These are phyloP conservation scores for Colletotrichum sojae DNA, from an alignment of 2,329 filamentous ascomycete genomes.

Conservation along the genomic window DNA sequence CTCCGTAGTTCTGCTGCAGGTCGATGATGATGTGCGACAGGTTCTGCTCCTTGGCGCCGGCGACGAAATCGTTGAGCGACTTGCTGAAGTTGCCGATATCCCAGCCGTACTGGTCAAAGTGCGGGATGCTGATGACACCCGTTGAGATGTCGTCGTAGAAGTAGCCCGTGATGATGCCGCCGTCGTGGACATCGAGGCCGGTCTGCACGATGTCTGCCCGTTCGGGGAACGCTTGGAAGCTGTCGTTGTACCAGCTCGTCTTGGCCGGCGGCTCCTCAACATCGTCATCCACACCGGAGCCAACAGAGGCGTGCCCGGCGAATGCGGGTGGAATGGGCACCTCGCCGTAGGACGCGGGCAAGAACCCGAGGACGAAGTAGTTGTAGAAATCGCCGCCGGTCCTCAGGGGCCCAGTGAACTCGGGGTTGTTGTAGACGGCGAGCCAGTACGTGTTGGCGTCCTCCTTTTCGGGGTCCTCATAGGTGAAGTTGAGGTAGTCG, in stretches of 20 bases:
- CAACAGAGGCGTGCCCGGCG: neutral
- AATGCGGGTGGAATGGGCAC: conserved; percentile 5
- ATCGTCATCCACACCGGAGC: neutral
- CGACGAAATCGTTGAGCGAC: conserved; percentile 1
- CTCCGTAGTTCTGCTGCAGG: conserved; percentile 31
- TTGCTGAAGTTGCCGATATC: conserved; percentile 27
- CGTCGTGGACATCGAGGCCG: conserved; percentile 4
- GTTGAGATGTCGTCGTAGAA: conserved; percentile 32
- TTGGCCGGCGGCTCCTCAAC: neutral
- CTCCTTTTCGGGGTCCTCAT: neutral
- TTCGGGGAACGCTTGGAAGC: conserved; percentile 13
- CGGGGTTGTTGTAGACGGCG: conserved; percentile 29
- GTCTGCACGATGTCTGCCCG: conserved; percentile 10
- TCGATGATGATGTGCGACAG: conserved; percentile 18
- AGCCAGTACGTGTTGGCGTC: conserved; percentile 10
- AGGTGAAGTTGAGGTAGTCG: conserved; percentile 30
- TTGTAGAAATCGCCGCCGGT: conserved; percentile 37
- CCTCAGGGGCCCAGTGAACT: conserved; percentile 25
- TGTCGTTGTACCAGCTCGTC: conserved; percentile 5
- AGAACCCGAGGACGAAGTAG: conserved; percentile 26
- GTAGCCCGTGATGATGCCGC: conserved; percentile 28
- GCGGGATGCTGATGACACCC: conserved; percentile 27
- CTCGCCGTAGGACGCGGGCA: conserved; percentile 24
- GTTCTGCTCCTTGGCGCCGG: neutral
- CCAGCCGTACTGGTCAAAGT: conserved; percentile 25